Base-by-base conservation (phyloP, 2,329 filamentous ascomycete genomes). In the Ophiocordyceps camponoti-leonardi region DNA sequence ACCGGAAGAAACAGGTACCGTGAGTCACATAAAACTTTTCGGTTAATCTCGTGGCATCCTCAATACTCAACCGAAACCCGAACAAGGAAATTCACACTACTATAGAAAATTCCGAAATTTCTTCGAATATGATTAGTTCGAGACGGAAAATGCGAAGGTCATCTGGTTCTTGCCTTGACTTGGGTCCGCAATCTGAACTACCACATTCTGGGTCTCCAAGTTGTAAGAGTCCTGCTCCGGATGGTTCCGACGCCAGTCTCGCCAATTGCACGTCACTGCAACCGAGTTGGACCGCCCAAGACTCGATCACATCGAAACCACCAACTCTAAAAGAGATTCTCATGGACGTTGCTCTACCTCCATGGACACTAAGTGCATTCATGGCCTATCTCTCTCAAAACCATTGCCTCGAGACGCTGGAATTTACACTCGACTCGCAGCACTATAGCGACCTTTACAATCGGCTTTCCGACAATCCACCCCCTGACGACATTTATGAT, bases 331-430 rank as follows among this genome's bases (percentile, higher is more conserved):
- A 81, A 48, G 90, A 96, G 55, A 93, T 98, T 26, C 75, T 98
- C 41, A 76, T 84, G 51, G 92, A 95, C 64, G 77, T 76, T 41
- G 85, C 92, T 33, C 79, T 85, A 10, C 80, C 86, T 39, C 92
- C 92, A 53, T 96, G 86, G 74, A 94, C 88, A 0, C 71, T 95
- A 10, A 81, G 79, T 49, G 90, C 90, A 30, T 96, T 96, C 63
- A 96, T 92, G 78, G 88, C 88, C 46, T 96, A 94, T 57, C 73
- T 96, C 4, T 95, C 90, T 1, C 88, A 94, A 58, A 96, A 96
- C 57, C 90, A 96, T 64, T 98, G 92, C 59, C 69, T 96, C 51
- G 92, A 98, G 63, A 95, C 88, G 1, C 71, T 98, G 37, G 92
- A 96, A 59, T 98, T 98, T 62, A 94, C 88, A 39, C 82, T 95